These are phyloP conservation scores for Crotalaria pallida DNA, from an alignment of 306 rosid genomes.

Conservation along the genomic window DNA sequence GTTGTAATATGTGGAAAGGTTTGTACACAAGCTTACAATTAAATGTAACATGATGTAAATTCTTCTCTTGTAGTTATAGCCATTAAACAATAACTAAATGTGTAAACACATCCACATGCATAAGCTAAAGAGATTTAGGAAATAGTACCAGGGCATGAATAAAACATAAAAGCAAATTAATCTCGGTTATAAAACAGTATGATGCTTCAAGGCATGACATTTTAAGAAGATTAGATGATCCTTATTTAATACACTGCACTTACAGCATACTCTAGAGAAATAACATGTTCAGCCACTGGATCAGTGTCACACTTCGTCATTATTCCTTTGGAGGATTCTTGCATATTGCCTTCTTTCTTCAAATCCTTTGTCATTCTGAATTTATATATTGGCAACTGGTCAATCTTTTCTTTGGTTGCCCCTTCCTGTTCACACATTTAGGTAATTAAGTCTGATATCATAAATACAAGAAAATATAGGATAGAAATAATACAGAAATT, in stretches of 20 bases:
- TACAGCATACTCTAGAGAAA: constrained; percentile 68
- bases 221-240: neutral
- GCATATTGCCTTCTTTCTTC: constrained; percentile 42
- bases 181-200: neutral
- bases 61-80: too few relatives aligned
- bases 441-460: constrained; percentile 15
- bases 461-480: neutral
- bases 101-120: neutral
- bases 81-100: neutral
- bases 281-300: constrained; percentile 40
- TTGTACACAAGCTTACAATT: neutral
- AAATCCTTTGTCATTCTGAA: constrained; percentile 37
- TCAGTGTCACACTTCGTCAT: constrained; percentile 47
- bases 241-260: constrained; percentile 26
- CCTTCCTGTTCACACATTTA: constrained; percentile 63
- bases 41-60: neutral
- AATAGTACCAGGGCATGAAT: neutral
- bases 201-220: neutral
- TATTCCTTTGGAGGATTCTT: constrained; percentile 59
- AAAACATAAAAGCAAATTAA: too few relatives aligned
- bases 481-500: neutral
- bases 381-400: constrained; percentile 66
- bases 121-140: neutral
- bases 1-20: neutral
- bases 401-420: constrained; percentile 80